A percentile compares a stretch with the other conserved stretches of the same genome.
These are phyloP conservation scores for Gamarada debralockiae DNA, from an alignment of 495 filamentous ascomycete species.

Conservation along the genomic window DNA sequence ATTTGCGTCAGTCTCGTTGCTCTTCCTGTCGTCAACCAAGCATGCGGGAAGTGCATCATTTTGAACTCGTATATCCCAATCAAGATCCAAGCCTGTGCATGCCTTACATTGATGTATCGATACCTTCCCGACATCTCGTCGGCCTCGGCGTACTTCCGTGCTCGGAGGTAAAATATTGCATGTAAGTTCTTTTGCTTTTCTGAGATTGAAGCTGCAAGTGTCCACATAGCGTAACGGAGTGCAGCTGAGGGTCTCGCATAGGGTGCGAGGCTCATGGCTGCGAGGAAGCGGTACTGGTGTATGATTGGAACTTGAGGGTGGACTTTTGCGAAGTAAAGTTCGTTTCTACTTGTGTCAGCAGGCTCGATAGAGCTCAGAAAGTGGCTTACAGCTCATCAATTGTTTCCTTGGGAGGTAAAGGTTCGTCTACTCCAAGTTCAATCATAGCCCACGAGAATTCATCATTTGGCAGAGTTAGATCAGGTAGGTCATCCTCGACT, in stretches of 20 bases:
- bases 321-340: constrained; percentile 86
- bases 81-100: constrained; percentile 79
- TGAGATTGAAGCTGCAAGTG: constrained; percentile 72
- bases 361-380: neutral
- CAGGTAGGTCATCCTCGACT: constrained; percentile 39
- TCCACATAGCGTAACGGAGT: constrained; percentile 93
- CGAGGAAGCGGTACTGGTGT: constrained; percentile 80
- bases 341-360: constrained; percentile 49
- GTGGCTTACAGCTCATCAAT: constrained; percentile 80
- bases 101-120: constrained; percentile 75
- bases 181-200: constrained; percentile 78
- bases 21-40: constrained; percentile 90
- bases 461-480: constrained; percentile 23
- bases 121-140: constrained; percentile 94
- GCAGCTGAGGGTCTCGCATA: constrained; percentile 82
- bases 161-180: constrained; percentile 79
- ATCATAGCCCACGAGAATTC: constrained; percentile 90
- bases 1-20: constrained; percentile 75
- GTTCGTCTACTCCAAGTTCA: constrained; percentile 85
- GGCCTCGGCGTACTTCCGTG: constrained; percentile 83
- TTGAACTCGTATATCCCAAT: constrained; percentile 88
- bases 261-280: constrained; percentile 79
- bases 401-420: constrained; percentile 80
- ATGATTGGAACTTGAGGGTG: constrained; percentile 83
- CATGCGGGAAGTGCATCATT: constrained; percentile 95